Base-by-base conservation (phyloP, 495 filamentous ascomycete species). In the Jackrogersella multiformis region DNA sequence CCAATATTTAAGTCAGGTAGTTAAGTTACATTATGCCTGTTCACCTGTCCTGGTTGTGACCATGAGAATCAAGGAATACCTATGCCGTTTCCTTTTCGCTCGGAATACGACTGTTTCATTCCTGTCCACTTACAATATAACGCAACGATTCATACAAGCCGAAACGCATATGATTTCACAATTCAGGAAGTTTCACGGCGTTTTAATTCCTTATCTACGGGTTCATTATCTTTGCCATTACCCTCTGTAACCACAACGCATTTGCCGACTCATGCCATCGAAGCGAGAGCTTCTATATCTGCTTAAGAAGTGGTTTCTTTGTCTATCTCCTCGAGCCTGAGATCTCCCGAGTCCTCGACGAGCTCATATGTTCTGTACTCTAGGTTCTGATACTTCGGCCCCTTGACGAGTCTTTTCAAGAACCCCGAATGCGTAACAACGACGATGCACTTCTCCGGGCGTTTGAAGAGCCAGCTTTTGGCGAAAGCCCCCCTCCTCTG, bases 401-500 rank as follows among this genome's bases (percentile, higher is more conserved):
- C 73, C 38, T 57, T 53, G 23, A 74, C 67, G 12, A 84, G 66
- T 36, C 79, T 72, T 12, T 76, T 69, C 32, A 85, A 68, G 62
- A 86, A 86, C 0, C 78, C 83, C 4, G 80, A 80, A 70, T 86
- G 83, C 48, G 75, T 76, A 5, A 86, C 83, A 1, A 85, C 83
- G 9, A 81, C 76, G 48, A 86, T 80, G 53, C 82, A 81, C 54
- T 84, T 83, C 62, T 86, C 83, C 0, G 78, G 75, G 9, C 82
- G 77, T 21, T 70, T 65, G 21, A 72, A 77, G 61, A 86, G 77
- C 71, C 74, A 80, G 18, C 68, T 62, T 45, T 78, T 79, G 15
- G 72, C 77, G 5, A 69, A 73, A 41, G 74, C 71, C 10, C 78
- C 83, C 48, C 83, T 76, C 20, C 74, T 66, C 18, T 72, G 64